These are phyloP conservation scores for Pogostemon cablin DNA, from an alignment of 257 asterid species.

Conservation along the genomic window DNA sequence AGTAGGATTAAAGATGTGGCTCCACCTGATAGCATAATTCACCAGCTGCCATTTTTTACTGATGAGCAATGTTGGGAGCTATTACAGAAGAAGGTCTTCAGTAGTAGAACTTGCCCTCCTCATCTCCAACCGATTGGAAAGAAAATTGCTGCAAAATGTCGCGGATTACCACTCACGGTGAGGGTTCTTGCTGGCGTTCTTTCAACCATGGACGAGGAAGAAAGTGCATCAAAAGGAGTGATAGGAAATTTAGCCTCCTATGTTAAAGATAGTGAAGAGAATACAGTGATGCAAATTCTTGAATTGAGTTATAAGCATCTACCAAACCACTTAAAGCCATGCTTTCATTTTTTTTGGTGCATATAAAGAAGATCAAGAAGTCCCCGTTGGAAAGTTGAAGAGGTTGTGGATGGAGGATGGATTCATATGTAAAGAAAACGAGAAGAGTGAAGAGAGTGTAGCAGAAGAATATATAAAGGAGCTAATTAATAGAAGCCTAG, in stretches of 20 bases:
- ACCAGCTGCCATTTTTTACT: background rate
- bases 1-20: conserved; percentile 2
- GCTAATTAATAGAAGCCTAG: conserved; percentile 30
- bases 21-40: background rate
- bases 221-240: background rate
- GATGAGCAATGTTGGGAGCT: conserved; percentile 20
- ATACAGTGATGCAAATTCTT: conserved; percentile 23
- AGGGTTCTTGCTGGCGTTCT: background rate
- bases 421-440: conserved; percentile 17
- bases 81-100: background rate
- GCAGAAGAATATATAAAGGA: conserved; percentile 30
- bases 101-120: too few relatives aligned
- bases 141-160: too few relatives aligned
- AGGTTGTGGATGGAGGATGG: conserved; percentile 41
- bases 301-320: conserved; percentile 42
- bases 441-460: conserved; percentile 21
- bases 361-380: conserved; percentile 24
- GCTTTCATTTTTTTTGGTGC: conserved; percentile 44
- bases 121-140: too few relatives aligned
- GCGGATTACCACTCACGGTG: background rate
- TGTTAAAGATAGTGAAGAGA: background rate
- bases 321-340: conserved; percentile 34
- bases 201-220: background rate
- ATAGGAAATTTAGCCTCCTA: background rate
- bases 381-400: conserved; percentile 17